A percentile compares a stretch with the other conserved stretches of the same genome.
Conservation (phyloP, 176 grass and related monocot genomes). For the Triticum aestivum region IWGSC_CS_RefSeq_v2.1 NC_057808.1:510854353-510854852, state of each 20-base stretch:
- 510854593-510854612: slow-evolving; percentile 13
- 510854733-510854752: slow-evolving; percentile 27
- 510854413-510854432: slow-evolving; percentile 59
- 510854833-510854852: slow-evolving; percentile 21
- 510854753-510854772: neutral
- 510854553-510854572: slow-evolving; percentile 15
- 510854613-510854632: slow-evolving; percentile 71
- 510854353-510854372: slow-evolving; percentile 17
- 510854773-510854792: neutral
- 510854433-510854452: slow-evolving; percentile 96
- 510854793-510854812: neutral
- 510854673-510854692: slow-evolving; percentile 86
- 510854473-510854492: slow-evolving; percentile 98
- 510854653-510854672: slow-evolving; percentile 79
- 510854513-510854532: slow-evolving; percentile 88
- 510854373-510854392: slow-evolving; percentile 1
- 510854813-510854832: slow-evolving; percentile 11
- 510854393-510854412: neutral
- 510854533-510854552: slow-evolving; percentile 98
- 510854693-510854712: slow-evolving; percentile 92
- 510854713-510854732: slow-evolving; percentile 63
- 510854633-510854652: slow-evolving; percentile 89
- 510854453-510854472: slow-evolving; percentile 90
- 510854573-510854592: slow-evolving; percentile 6
- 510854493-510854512: slow-evolving; percentile 96